phyloP scores from a whole-genome alignment of 306 rosid genomes.

The Quillaja saponaria region DNA sequence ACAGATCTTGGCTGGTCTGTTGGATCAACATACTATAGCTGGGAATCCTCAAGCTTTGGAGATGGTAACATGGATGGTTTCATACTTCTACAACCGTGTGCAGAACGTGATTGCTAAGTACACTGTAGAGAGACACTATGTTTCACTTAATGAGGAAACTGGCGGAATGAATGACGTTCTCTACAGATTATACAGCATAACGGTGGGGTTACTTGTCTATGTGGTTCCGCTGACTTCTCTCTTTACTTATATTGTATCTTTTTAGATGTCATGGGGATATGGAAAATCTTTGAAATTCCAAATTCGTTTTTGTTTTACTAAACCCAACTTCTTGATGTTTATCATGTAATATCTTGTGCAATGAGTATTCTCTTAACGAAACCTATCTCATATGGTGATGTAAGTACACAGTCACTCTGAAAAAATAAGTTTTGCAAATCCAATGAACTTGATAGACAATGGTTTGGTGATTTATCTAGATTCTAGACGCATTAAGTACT shows the following conservation, averaged over 20 bases:
- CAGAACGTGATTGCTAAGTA: conserved; percentile 56
- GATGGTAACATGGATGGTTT: conserved; percentile 78
- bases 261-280: too few relatives aligned
- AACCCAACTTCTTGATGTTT: too few relatives aligned
- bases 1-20: conserved; percentile 84
- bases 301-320: too few relatives aligned
- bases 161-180: conserved; percentile 99
- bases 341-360: too few relatives aligned
- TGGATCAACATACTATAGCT: conserved; percentile 75
- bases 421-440: too few relatives aligned
- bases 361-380: too few relatives aligned
- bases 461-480: too few relatives aligned
- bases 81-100: conserved; percentile 83
- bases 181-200: conserved; percentile 63
- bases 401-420: too few relatives aligned
- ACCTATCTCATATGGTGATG: too few relatives aligned
- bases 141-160: conserved; percentile 70
- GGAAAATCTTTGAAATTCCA: too few relatives aligned
- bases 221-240: conserved; percentile 7
- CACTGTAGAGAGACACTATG: conserved; percentile 61
- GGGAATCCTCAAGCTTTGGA: conserved; percentile 62
- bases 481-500: too few relatives aligned
- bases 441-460: too few relatives aligned
- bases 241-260: conserved; percentile 10
- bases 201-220: conserved; percentile 48